phyloP scores from a whole-genome alignment of 2,329 filamentous ascomycete genomes.

The Thelonectria discophora region DNA sequence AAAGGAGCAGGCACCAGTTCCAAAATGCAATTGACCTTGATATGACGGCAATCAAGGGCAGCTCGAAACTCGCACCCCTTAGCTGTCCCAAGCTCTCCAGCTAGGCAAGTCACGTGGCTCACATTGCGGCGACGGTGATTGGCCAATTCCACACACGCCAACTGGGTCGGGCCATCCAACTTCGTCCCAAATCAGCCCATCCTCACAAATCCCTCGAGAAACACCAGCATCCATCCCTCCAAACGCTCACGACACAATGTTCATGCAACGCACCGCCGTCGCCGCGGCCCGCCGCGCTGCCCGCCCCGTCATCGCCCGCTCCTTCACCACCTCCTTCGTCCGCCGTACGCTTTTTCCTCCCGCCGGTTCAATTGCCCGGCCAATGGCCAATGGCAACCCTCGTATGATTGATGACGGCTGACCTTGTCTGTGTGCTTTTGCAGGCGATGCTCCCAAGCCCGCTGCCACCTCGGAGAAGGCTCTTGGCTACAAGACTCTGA shows the following conservation, averaged over 20 bases:
- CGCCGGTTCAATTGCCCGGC: slow-evolving; percentile 25
- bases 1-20: background rate
- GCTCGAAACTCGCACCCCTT: background rate
- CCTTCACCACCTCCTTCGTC: slow-evolving; percentile 67
- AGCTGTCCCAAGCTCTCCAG: slow-evolving; percentile 23
- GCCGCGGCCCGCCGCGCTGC: slow-evolving; percentile 67
- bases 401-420: slow-evolving; percentile 44
- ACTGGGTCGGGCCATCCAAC: slow-evolving; percentile 45
- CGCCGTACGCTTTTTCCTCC: slow-evolving; percentile 61
- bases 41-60: slow-evolving; percentile 7
- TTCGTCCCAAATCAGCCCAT: slow-evolving; percentile 56
- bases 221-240: slow-evolving; percentile 38
- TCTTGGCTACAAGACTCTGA: slow-evolving; percentile 56
- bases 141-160: slow-evolving; percentile 46
- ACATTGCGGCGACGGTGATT: slow-evolving; percentile 41
- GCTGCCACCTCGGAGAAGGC: slow-evolving; percentile 53
- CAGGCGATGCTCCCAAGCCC: slow-evolving; percentile 52
- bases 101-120: slow-evolving; percentile 45
- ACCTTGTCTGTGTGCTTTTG: slow-evolving; percentile 36
- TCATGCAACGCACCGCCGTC: slow-evolving; percentile 70
- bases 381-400: slow-evolving; percentile 41
- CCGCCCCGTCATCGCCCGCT: slow-evolving; percentile 63
- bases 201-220: slow-evolving; percentile 58
- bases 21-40: no score
- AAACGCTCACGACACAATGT: slow-evolving; percentile 54